Base-by-base conservation (phyloP, 2,329 filamentous ascomycete genomes). In the Penicillium sp. region DNA sequence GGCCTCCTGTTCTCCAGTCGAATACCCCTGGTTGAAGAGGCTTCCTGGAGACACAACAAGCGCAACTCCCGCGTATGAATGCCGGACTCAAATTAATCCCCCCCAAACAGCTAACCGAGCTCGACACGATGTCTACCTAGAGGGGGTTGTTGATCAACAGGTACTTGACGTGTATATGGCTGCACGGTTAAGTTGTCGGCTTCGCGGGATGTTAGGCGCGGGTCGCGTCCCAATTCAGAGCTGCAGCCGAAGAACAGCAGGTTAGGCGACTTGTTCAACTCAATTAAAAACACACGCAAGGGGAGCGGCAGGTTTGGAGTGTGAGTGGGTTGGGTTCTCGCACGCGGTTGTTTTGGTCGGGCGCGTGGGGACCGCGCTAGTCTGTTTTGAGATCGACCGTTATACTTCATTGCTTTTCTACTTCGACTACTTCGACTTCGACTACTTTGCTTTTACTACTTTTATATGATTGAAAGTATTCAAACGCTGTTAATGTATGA, bases 331-430 rank as follows among this genome's bases (percentile, higher is more conserved):
- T 60, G 52, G 62, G 62, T 65, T 65, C 61, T 61, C 49, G 61
- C 69, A 72, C 70, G 70, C 70, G 69, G 69, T 73, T 73, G 69
- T 73, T 73, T 73, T 73, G 71, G 70, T 73, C 64, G 67, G 69
- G 68, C 69, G 71, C 69, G 71, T 71, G 71, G 68, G 68, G 63
- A 64, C 46, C 30, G 51, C 69, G 64, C 71, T 73, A 73, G 63
- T 55, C 69, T 60, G 14, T 31, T 72, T 72, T 64, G 40, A 69
- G 69, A 55, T 41, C 51, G 44, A 47, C 57, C 50, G 57, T 55
- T 61, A 58, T 47, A 52, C 47, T 56, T 55, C 46, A 58, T 50
- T 43, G 25, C 6, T 38, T 22, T 25, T 38, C 14, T 45, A 38
- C 50, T 47, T 45, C n/a, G 16, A 10, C 17, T 16, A 1, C 26